These are phyloP conservation scores for Chlamydomonas reinhardtii DNA, from an alignment of 163 green algal genomes.

Conservation along the genomic window DNA sequence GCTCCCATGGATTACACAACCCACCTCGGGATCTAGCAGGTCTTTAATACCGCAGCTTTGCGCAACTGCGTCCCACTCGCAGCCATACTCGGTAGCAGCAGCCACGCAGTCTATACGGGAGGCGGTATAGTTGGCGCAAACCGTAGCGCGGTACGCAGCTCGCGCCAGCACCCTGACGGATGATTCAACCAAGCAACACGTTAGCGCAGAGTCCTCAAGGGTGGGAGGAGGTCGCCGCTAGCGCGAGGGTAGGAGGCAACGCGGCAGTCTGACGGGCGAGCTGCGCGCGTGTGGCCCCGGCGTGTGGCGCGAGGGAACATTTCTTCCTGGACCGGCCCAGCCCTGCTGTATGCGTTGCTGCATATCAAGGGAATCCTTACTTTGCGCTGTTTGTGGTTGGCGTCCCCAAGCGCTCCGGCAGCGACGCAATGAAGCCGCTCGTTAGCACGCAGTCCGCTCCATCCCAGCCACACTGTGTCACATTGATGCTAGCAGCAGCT, in stretches of 20 bases:
- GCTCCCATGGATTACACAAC: too few relatives aligned
- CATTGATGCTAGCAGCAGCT: too few relatives aligned
- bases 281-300: too few relatives aligned
- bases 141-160: background rate
- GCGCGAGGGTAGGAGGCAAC: background rate
- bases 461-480: conserved; percentile 1
- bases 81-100: background rate
- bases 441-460: background rate
- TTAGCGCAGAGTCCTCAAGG: too few relatives aligned
- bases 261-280: background rate
- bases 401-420: background rate
- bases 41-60: background rate
- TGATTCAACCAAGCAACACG: too few relatives aligned
- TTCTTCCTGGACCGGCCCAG: too few relatives aligned
- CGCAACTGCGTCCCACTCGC: background rate
- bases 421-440: background rate
- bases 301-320: too few relatives aligned
- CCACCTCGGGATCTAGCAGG: background rate
- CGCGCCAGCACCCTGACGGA: background rate
- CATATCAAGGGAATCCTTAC: background rate
- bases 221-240: too few relatives aligned
- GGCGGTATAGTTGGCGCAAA: conserved; percentile 7
- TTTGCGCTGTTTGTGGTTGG: background rate
- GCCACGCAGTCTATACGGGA: background rate
- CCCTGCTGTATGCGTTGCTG: too few relatives aligned